Percentiles rank a stretch among this genome's conserved stretches.
Conservation (phyloP, 352 stramenopile species). For the Thraustochytrium striatum region DNA sequence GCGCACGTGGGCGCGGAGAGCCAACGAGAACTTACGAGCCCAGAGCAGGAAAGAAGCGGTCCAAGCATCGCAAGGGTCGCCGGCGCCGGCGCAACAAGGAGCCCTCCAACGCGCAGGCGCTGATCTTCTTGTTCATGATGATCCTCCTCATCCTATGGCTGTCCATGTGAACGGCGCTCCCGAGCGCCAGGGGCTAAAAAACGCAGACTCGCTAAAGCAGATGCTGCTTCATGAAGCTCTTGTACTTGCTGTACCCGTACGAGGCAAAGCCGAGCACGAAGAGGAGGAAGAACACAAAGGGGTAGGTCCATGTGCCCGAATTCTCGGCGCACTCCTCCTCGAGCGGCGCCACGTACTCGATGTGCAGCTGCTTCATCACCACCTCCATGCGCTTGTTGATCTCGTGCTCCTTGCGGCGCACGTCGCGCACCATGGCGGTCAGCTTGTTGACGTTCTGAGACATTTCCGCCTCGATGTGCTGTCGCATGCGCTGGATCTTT, state of each 20-base stretch:
- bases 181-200: too few relatives aligned
- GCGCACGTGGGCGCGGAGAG: neutral
- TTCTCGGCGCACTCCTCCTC: neutral
- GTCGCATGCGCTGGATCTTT: conserved; percentile 24
- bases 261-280: neutral
- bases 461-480: conserved; percentile 40
- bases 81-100: neutral
- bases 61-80: neutral
- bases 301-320: conserved; percentile 5
- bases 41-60: conserved; percentile 3
- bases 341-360: conserved; percentile 5
- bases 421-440: conserved; percentile 40
- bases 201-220: too few relatives aligned
- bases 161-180: neutral
- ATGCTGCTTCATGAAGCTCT: conserved; percentile 42
- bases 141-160: conserved; percentile 38
- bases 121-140: conserved; percentile 33
- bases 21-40: neutral
- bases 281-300: conserved; percentile 31
- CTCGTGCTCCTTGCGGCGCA: conserved; percentile 8
- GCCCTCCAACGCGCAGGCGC: conserved; percentile 12
- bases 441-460: conserved; percentile 13
- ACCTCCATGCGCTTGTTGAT: conserved; percentile 28
- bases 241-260: conserved; percentile 36
- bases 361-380: neutral